Conservation (phyloP, 1,139 yeast genomes). For the Arxiozyma telluris region DNA sequence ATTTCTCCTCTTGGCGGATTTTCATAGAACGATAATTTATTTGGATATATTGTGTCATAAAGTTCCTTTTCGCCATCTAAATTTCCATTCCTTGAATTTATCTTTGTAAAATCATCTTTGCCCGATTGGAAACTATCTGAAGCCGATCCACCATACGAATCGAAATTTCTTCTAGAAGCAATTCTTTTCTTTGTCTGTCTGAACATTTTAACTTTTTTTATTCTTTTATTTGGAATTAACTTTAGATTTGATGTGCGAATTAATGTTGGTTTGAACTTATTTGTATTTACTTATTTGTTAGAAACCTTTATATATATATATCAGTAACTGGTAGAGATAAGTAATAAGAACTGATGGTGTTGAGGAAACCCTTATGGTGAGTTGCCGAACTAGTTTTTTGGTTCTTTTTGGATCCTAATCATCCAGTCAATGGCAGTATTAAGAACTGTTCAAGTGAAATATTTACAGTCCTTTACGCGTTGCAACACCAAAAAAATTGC, state of each 20-base stretch:
- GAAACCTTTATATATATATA: too few relatives aligned
- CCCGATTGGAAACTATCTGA: constrained; percentile 2
- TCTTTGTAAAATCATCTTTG: constrained; percentile 10
- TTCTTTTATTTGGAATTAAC: too few relatives aligned
- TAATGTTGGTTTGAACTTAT: too few relatives aligned
- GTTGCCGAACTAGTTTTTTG: neutral
- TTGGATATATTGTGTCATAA: constrained; percentile 26
- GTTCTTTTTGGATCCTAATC: neutral
- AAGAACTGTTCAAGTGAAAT: neutral
- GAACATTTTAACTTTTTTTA: constrained; percentile 39
- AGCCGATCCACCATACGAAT: constrained; percentile 17
- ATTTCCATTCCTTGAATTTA: constrained; percentile 10
- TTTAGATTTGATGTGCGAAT: too few relatives aligned
- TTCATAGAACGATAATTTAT: constrained; percentile 45
- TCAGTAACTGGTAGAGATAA: neutral
- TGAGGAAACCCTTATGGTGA: neutral
- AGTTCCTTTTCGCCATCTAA: constrained; percentile 23
- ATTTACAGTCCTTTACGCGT: neutral
- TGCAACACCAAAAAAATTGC: neutral
- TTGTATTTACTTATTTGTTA: too few relatives aligned
- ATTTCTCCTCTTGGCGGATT: constrained; percentile 75
- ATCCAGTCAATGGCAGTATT: neutral
- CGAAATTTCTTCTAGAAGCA: constrained; percentile 66
- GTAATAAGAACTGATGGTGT: neutral
- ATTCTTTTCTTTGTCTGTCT: constrained; percentile 69